Base-by-base conservation (phyloP, 2,329 filamentous ascomycete genomes). In the Alternaria atra region DNA sequence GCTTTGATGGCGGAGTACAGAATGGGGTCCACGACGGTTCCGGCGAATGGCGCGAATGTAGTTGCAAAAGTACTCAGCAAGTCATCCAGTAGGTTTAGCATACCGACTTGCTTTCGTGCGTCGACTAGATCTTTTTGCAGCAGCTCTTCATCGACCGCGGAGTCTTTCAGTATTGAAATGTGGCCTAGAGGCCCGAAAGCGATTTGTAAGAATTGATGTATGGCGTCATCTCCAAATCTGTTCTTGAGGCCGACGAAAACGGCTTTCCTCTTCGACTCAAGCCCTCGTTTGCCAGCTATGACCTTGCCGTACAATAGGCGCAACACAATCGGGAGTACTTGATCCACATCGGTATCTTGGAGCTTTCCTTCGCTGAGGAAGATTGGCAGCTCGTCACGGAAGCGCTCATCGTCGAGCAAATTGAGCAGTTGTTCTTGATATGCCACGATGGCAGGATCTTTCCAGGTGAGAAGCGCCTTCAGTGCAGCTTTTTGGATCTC, bases 351-450 rank as follows among this genome's bases (percentile, higher is more conserved):
- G 52, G 90, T 87, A 6, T 89, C 82, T 67, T 90, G 89, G 66
- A 97, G 90, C 55, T 72, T 89, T 80, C 58, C 89, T 89, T 61
- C 86, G 83, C 39, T 87, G 82, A 99, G 86, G 66, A 99, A 91
- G 5, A 95, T 88, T 0, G 93, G 90, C n/a, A 99, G 85, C 75
- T 98, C 94, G 72, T 98, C 95, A 73, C 93, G 92, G 80, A 98
- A 97, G 50, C 92, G 87, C 25, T 91, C 89, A 64, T 98, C 95
- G 67, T 99, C 95, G 8, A 98, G 86, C 2, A 99, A 84, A 69
- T 93, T 94, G 63, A 93, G 86, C 25, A 99, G 80, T 68, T 94
- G 92, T 68, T 97, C 93, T 70, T 93, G 88, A 73, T 98, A 97
- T 0, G 89, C 85, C 61, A 85, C 86, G 51, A 99, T 84, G 8